Evolutionary conservation across 208 protist genomes (phyloP), one percentile per base, ranked within the genome.

Genomic region (Trichomonas gallinae): DNA sequence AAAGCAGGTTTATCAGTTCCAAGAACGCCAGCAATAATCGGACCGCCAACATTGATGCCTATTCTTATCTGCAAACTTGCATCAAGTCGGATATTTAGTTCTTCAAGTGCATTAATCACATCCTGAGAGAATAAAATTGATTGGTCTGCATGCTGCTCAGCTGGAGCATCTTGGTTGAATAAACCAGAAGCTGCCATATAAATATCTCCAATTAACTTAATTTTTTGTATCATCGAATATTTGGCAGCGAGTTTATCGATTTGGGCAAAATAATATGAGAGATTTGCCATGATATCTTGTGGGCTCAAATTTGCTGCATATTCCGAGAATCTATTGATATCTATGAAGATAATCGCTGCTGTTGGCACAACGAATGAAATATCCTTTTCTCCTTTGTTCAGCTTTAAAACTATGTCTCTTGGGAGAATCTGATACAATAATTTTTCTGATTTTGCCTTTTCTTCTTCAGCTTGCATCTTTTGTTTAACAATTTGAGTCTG

Each of bases 321-420:
- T 15, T 93, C 87, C 9, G 40, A 48, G 44, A 48, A 93, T 15
- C 51, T 93, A 0, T 48, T 44, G 44, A 93, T 93, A 58, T 93
- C 87, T 15, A 51, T 51, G n/a, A 93, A 93, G 8, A 93, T 93
- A 51, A 93, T 93, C 38, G 87, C 13, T 23, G 87, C 87, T 34
- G n/a, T 38, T 38, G 40, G 40, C 48, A 93, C 87, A 13, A 9
- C 38, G 31, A 93, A 93, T 51, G 87, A 51, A 93, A 93, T 93
- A 51, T 93, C 87, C 51, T 93, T 93, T 36, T 93, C 87, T 38
- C 87, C 87, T 93, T 93, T 42, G n/a, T 93, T 51, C 0, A 93
- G 26, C 38, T 44, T 0, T 8, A 93, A 11, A 93, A 93, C 87
- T 17, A 93, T 93, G 31, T 51, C 44, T 38, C 87, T 4, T 58